Percentiles rank a stretch among this genome's conserved stretches.
These are phyloP conservation scores for Verticillium nubilum DNA, from an alignment of 2,329 filamentous ascomycete species.

Conservation along the genomic window DNA sequence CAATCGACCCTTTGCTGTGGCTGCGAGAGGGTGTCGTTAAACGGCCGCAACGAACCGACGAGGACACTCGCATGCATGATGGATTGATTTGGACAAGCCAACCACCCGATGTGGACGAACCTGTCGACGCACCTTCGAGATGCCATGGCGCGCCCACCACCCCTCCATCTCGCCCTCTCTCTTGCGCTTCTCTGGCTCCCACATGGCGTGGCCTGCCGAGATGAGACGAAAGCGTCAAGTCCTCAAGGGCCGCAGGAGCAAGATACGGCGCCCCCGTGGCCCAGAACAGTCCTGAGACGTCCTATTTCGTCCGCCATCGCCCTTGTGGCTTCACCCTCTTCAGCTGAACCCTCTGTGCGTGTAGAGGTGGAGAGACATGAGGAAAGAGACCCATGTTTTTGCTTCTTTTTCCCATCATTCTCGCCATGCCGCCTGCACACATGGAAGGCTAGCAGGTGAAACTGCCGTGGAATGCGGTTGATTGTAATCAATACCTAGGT, in stretches of 20 bases:
- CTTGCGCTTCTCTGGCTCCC: neutral
- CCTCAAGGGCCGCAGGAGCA: neutral
- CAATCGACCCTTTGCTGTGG: neutral
- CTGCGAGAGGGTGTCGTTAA: neutral
- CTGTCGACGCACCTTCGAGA: neutral
- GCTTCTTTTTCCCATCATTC: neutral
- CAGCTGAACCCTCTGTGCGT: neutral
- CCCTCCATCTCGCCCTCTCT: neutral
- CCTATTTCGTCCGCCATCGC: neutral
- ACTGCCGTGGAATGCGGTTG: neutral
- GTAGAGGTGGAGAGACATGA: neutral
- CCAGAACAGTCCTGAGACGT: neutral
- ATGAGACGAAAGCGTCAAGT: neutral
- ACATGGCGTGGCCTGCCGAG: neutral
- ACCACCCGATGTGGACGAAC: neutral
- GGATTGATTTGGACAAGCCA: neutral
- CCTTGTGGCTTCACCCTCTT: neutral
- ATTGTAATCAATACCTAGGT: neutral
- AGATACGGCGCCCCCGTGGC: neutral
- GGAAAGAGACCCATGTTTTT: neutral
- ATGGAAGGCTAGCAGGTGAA: neutral
- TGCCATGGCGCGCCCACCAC: neutral
- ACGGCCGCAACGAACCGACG: neutral
- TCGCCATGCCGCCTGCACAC: neutral
- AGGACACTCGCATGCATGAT: neutral